Evolutionary conservation across 495 filamentous ascomycete species (phyloP), one percentile per base, ranked within the genome.

Genomic region (Podospora fimiseda): DNA sequence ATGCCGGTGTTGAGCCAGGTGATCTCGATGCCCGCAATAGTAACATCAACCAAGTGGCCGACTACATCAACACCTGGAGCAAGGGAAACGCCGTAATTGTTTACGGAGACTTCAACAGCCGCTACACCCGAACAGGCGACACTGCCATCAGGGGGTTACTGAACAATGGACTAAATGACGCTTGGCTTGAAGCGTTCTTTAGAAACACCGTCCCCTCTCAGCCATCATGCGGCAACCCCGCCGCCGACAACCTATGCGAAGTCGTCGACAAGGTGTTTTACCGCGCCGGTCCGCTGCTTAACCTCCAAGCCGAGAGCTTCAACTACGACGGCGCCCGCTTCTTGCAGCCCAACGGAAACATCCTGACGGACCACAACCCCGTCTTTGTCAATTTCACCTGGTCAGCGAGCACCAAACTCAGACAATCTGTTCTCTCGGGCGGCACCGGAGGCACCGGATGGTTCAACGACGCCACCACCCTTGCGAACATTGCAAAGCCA

Each of bases 181-280:
- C 73, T 1, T 83, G 77, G 79, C 71, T 85, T 14, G 61, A 77
- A 51, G 67, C 80, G 2, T 58, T 73, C 9, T 60, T 60, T 1
- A 59, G 56, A 38, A 79, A 80, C 2, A 63, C 67, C 0, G 62
- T 74, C 7, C 80, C 81, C 0, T 56, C 62, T 3, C 74, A 75
- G 19, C 64, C 64, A 0, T 51, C 74, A 3, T 83, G 80, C 58
- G 69, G 63, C 20, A 77, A 80, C 57, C 77, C 80, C 1, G 71
- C 74, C 37, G 57, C 64, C 3, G 71, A 59, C 16, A 64, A 73
- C 48, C 63, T 55, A 3, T 86, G 82, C 60, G 82, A 85, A 66
- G 77, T 74, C 1, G 78, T 86, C 14, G 82, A 86, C 56, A 86
- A 84, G 63, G 74, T 83, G 39, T 71, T 83, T 44, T 83, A 82